phyloP scores from a whole-genome alignment of 805 yeast genomes.

The Pichia insulana region DNA sequence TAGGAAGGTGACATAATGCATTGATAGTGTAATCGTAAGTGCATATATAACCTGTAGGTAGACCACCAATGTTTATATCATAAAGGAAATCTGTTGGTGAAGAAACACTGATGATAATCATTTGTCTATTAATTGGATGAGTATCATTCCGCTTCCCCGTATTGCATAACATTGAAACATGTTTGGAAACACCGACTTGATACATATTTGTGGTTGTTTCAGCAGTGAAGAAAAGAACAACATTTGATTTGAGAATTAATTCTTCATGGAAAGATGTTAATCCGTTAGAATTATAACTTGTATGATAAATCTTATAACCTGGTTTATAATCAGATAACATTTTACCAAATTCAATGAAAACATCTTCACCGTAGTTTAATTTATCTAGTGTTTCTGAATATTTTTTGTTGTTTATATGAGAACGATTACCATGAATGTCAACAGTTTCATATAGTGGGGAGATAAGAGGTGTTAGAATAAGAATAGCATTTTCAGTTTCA shows the following conservation, averaged over 20 bases:
- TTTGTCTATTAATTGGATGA: slow-evolving; percentile 36
- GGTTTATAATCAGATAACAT: slow-evolving; percentile 31
- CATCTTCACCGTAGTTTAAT: slow-evolving; percentile 36
- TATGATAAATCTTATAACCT: slow-evolving; percentile 44
- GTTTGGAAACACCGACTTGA: slow-evolving; percentile 54
- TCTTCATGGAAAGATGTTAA: slow-evolving; percentile 46
- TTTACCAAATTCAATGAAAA: slow-evolving; percentile 44
- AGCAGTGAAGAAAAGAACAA: slow-evolving; percentile 44
- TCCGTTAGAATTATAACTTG: slow-evolving; percentile 52
- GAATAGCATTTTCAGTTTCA: slow-evolving; percentile 20
- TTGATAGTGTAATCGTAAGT: slow-evolving; percentile 51
- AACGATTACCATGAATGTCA: slow-evolving; percentile 4
- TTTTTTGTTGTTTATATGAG: slow-evolving; percentile 6
- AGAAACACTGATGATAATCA: slow-evolving; percentile 51
- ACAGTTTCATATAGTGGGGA: slow-evolving; percentile 22
- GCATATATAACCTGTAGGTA: slow-evolving; percentile 48
- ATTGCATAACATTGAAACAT: slow-evolving; percentile 45
- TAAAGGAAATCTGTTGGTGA: slow-evolving; percentile 37
- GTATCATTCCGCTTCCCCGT: slow-evolving; percentile 28
- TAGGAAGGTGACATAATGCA: slow-evolving; percentile 40
- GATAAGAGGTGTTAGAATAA: slow-evolving; percentile 29
- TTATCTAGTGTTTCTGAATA: background rate
- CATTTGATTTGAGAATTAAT: slow-evolving; percentile 42
- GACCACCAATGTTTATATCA: slow-evolving; percentile 45
- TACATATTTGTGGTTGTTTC: slow-evolving; percentile 55